Conservation (phyloP, 2,329 filamentous ascomycete species). For the Stagonosporopsis tanaceti region DNA sequence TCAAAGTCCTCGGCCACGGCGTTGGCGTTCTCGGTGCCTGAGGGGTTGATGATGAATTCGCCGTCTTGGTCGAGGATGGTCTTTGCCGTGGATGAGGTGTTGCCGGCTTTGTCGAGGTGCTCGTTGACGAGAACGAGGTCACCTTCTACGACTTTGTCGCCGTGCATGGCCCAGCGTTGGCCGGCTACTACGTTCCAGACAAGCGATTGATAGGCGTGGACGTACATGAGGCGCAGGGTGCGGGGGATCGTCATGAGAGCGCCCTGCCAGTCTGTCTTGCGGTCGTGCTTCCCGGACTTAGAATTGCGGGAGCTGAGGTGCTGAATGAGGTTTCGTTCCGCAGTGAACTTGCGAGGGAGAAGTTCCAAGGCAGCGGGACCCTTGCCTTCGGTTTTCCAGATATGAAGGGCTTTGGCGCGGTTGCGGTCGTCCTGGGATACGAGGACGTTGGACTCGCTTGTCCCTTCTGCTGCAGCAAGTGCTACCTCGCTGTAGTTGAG, state of each 20-base stretch:
- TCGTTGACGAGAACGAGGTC: constrained; percentile 79
- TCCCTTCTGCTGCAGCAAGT: constrained; percentile 61
- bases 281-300: constrained; percentile 55
- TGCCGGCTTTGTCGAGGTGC: constrained; percentile 58
- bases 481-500: constrained; percentile 74
- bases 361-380: constrained; percentile 67
- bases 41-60: constrained; percentile 70
- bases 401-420: constrained; percentile 79
- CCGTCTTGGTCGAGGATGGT: constrained; percentile 65
- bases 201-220: constrained; percentile 94
- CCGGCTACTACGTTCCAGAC: constrained; percentile 91
- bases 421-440: constrained; percentile 78
- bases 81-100: constrained; percentile 37
- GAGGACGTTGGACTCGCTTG: constrained; percentile 50
- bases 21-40: constrained; percentile 64
- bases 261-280: constrained; percentile 76
- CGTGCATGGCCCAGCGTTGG: constrained; percentile 79
- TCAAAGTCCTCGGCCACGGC: constrained; percentile 65
- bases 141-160: constrained; percentile 77
- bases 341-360: constrained; percentile 82
- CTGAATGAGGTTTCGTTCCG: constrained; percentile 79
- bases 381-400: constrained; percentile 71
- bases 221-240: constrained; percentile 89
- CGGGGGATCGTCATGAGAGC: constrained; percentile 82
- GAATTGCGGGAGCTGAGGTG: constrained; percentile 67